Evolutionary conservation across 176 grass and related monocot species (phyloP), one percentile per base, ranked within the genome.

Genomic region (Ensete ventricosum): DNA sequence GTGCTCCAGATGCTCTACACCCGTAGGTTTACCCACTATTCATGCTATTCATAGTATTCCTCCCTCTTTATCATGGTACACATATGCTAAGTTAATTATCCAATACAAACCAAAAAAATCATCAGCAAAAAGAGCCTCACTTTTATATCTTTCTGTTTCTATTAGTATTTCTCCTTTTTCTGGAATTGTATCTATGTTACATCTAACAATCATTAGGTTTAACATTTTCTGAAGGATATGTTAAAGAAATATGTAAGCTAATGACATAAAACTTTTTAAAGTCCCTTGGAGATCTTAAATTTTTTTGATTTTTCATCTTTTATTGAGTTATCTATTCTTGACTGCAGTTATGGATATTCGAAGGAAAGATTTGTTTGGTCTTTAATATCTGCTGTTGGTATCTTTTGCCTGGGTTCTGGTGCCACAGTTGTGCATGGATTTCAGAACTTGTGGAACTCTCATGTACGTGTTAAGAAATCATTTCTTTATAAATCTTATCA

Each of bases 301-400:
- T 1, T 73, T 60, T 60, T 77, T 48, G 24, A 11, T 1, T 26
- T 76, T 70, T 34, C 78, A 55, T 87, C 54, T 83, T 48, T 66
- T 71, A 22, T 52, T 26, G 21, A 24, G 34, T 9, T 11, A 22
- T 48, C n/a, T 27, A 16, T 65, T 51, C 7, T 52, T 26, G 52
- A 2, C 73, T 86, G 53, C 87, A 99, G 91, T 62, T 99, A 95
- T 91, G 96, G 96, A 62, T 99, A 99, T 82, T 99, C 88, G 24
- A 99, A 99, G 82, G 96, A 99, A 83, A 94, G 91, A 84, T 99
- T 99, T 91, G 91, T 99, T 64, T 99, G 96, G 96, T 99, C 96
- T 27, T 81, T 99, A 67, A 99, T 99, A 89, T 99, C 96, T 69
- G 96, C 96, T 23, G 96, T 99, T 17, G 90, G 91, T 65, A 99